Evolutionary conservation across 2,329 filamentous ascomycete genomes (phyloP).

Genomic region (Cryphonectria naterciae): DNA sequence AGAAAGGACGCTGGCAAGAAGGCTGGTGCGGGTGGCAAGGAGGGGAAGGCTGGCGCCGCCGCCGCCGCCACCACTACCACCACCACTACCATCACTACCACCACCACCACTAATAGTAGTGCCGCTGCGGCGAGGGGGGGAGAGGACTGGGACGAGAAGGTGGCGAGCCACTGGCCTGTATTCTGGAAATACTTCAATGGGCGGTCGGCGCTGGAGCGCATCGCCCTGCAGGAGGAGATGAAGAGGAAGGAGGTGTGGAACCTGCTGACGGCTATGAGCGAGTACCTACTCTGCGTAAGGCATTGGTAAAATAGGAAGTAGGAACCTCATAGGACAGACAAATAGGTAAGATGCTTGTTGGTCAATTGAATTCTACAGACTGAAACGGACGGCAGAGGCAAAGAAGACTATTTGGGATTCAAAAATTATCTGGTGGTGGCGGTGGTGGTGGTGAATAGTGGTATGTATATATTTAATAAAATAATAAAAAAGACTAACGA

Average conservation of each 20-base stretch:
- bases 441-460: background rate
- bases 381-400: background rate
- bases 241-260: slow-evolving; percentile 82
- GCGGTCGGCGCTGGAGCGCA: slow-evolving; percentile 79
- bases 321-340: too few species aligned
- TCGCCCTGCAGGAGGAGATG: slow-evolving; percentile 82
- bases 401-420: background rate
- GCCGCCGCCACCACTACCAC: background rate
- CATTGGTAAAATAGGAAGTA: slow-evolving; percentile 61
- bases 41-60: slow-evolving; percentile 1
- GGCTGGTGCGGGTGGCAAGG: slow-evolving; percentile 11
- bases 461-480: background rate
- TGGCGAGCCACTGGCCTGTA: slow-evolving; percentile 70
- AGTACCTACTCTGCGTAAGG: slow-evolving; percentile 68
- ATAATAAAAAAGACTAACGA: slow-evolving; percentile 2
- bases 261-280: slow-evolving; percentile 66
- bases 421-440: too few species aligned
- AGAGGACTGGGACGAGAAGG: slow-evolving; percentile 51
- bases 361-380: too few species aligned
- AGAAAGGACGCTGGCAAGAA: slow-evolving; percentile 20
- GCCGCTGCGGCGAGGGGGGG: background rate
- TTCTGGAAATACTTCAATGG: slow-evolving; percentile 91
- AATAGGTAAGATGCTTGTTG: too few species aligned
- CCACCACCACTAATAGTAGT: too few species aligned
- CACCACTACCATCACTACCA: too few species aligned